Evolutionary conservation across 192 early-diverging fungal genomes (phyloP).

Genomic region (Podila epigama): DNA sequence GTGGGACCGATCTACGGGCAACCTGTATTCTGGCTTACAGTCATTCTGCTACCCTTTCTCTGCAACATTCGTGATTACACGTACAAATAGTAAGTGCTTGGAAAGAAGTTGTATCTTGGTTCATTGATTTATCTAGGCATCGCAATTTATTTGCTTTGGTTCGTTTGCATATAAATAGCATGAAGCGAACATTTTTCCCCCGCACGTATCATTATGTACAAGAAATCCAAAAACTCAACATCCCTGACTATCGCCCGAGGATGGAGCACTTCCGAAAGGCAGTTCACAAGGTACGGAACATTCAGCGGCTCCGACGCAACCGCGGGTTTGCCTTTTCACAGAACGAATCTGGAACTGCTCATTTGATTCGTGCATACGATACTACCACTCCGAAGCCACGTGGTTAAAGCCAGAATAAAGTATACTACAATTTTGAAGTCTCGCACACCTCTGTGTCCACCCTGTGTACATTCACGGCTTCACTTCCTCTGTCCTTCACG

Average conservation of each 20-base stretch:
- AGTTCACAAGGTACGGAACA: slow-evolving; percentile 95
- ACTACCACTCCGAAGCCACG: slow-evolving; percentile 63
- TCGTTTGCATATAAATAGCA: slow-evolving; percentile 52
- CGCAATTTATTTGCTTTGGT: slow-evolving; percentile 1
- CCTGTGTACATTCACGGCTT: no score
- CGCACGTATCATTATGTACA: slow-evolving; percentile 95
- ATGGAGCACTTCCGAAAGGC: slow-evolving; percentile 99
- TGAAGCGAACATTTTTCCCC: slow-evolving; percentile 79
- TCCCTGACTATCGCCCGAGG: slow-evolving; percentile 96
- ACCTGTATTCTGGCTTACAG: slow-evolving; percentile 85
- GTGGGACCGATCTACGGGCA: slow-evolving; percentile 69
- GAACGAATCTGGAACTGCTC: slow-evolving; percentile 82
- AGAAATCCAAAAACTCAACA: slow-evolving; percentile 99
- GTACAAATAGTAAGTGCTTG: slow-evolving; percentile 92
- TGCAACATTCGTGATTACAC: slow-evolving; percentile 88
- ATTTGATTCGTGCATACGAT: slow-evolving; percentile 64
- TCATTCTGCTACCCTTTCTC: slow-evolving; percentile 85
- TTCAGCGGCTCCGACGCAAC: slow-evolving; percentile 91
- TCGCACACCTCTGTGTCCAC: no score
- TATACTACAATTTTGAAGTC: no score
- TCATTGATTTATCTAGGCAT: not conserved
- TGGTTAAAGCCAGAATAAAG: slow-evolving; percentile 52
- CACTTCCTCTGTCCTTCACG: no score
- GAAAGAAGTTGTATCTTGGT: not conserved
- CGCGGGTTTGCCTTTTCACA: slow-evolving; percentile 98